phyloP scores from a whole-genome alignment of 768 basidiomycete species.

The Suillus decipiens region DNA sequence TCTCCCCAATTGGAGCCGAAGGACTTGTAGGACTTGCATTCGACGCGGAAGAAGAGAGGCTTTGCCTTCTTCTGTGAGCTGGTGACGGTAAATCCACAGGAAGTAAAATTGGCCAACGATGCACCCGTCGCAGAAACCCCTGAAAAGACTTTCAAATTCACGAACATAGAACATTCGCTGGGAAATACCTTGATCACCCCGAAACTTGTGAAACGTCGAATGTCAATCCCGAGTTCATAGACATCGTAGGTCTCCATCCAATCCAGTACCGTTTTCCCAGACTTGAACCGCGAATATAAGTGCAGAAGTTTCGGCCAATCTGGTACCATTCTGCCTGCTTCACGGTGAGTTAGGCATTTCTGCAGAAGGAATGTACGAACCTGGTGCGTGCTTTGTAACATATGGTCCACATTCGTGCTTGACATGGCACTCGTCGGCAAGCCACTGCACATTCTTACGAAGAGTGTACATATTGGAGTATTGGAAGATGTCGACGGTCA shows the following conservation, averaged over 20 bases:
- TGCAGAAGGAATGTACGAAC: conserved; percentile 32
- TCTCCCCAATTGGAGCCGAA: conserved; percentile 9
- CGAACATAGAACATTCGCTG: background rate
- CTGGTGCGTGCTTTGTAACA: conserved; percentile 64
- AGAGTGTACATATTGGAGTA: conserved; percentile 97
- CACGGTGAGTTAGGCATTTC: background rate
- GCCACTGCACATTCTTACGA: conserved; percentile 82
- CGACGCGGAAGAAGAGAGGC: conserved; percentile 22
- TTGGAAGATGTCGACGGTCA: conserved; percentile 97
- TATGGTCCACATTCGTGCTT: conserved; percentile 91
- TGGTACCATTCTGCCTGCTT: conserved; percentile 56
- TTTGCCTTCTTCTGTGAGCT: conserved; percentile 31
- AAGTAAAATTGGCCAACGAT: conserved; percentile 86
- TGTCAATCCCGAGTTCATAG: conserved; percentile 76
- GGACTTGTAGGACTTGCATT: conserved; percentile 1
- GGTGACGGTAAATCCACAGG: conserved; percentile 35
- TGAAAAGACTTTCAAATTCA: conserved; percentile 25
- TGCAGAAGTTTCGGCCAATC: conserved; percentile 88
- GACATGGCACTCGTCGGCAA: conserved; percentile 83
- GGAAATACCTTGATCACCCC: conserved; percentile 86
- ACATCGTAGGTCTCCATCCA: conserved; percentile 86
- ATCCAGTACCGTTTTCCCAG: conserved; percentile 79
- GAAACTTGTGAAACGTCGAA: conserved; percentile 93
- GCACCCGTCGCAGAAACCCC: conserved; percentile 91
- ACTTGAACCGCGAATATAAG: conserved; percentile 83